Evolutionary conservation across 352 stramenopile species (phyloP), one percentile per base, ranked within the genome.

Genomic region (Globisporangium radiosum): DNA sequence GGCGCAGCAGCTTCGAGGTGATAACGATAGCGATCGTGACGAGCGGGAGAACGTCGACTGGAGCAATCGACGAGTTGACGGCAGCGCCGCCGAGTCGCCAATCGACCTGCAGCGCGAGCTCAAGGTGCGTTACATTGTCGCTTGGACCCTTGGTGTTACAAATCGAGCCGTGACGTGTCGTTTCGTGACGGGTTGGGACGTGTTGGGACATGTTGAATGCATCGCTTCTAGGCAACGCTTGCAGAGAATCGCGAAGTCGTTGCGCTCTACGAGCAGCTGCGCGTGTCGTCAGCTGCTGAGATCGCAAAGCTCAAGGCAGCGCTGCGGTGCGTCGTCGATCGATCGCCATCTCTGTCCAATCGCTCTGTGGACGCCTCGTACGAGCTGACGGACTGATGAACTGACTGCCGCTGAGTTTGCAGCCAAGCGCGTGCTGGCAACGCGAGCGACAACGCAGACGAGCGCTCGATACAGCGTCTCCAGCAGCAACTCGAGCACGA

Each of bases 241-340:
- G 60, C 76, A 33, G 80, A 90, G 54, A 87, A 90, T 64, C 90
- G 87, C 53, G 82, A 92, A 55, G 56, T 92, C 4, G 77, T 89
- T n/a, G 54, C 43, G 0, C 76, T 90, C 17, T 92, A 90, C 54
- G 69, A 92, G 59, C 81, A 88, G 47, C 68, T 85, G 25, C 73
- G 74, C 50, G 74, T 84, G 47, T 74, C 90, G 10, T 85, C 82
- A 7, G 62, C 65, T 0, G 33, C 66, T 4, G 80, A 92, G 50
- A 81, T 76, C 11, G 43, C 69, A n/a, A 61, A 57, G 1, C 63
- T 92, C 19, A 66, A 73, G 13, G 63, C 70, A 1, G 78, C 87
- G 62, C 79, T 85, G 66, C 85, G 81, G 78, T 87, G 53, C 6
- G 60, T 37, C 15, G 7, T 33, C 25, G 25, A 33, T 33, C 25